Percentiles rank a stretch among this genome's conserved stretches.
These are phyloP conservation scores for Cyberlindnera meyerae DNA, from an alignment of 805 yeast genomes.

Conservation along the genomic window DNA sequence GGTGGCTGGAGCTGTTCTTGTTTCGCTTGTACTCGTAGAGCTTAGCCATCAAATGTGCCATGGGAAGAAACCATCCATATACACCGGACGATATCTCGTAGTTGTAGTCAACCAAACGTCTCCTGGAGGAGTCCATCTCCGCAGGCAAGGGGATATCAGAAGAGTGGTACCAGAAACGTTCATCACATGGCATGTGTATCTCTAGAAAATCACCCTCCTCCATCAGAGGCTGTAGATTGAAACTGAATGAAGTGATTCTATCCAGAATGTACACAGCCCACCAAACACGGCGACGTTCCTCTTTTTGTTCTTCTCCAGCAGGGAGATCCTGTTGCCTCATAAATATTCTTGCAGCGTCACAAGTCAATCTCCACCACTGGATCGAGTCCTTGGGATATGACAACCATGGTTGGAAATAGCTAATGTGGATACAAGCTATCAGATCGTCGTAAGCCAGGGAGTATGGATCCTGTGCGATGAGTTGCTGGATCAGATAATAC, in stretches of 20 bases:
- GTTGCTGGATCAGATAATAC: constrained; percentile 17
- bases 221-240: constrained; percentile 30
- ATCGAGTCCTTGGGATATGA: constrained; percentile 22
- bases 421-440: constrained; percentile 18
- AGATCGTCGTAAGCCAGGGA: constrained; percentile 20
- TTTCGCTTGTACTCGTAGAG: constrained; percentile 19
- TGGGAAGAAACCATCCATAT: constrained; percentile 36
- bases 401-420: constrained; percentile 25
- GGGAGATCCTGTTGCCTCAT: constrained; percentile 4
- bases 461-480: constrained; percentile 8
- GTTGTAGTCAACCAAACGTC: constrained; percentile 22
- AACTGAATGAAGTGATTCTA: constrained; percentile 33
- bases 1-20: not conserved
- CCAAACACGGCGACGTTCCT: constrained; percentile 37
- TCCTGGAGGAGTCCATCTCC: constrained; percentile 26
- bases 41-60: constrained; percentile 30
- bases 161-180: constrained; percentile 28
- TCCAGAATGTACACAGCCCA: constrained; percentile 38
- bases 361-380: constrained; percentile 23
- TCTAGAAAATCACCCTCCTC: constrained; percentile 29
- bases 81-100: constrained; percentile 29
- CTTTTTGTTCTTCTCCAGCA: constrained; percentile 27
- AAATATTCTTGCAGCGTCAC: constrained; percentile 12
- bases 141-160: constrained; percentile 25
- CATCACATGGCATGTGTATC: constrained; percentile 31